A percentile compares a stretch with the other conserved stretches of the same genome.
Evolutionary conservation across 2,329 filamentous ascomycete genomes (phyloP).

Genomic region (Rhynchosporium agropyri): DNA sequence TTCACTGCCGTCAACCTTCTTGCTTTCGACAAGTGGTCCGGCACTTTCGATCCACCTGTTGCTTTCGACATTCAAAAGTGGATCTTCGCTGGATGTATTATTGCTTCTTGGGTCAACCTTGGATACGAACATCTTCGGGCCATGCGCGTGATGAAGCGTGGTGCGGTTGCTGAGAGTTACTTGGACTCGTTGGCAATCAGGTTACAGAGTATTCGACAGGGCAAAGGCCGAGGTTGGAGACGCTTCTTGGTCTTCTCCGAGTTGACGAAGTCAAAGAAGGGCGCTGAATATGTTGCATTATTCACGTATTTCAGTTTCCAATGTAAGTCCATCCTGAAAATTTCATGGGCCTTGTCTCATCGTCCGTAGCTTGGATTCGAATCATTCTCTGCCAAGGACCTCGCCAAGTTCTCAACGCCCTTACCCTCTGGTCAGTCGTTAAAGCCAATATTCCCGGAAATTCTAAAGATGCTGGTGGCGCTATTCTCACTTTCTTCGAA

Average conservation of each 20-base stretch:
- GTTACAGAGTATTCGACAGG: constrained; percentile 79
- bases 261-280: constrained; percentile 71
- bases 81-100: constrained; percentile 93
- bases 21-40: constrained; percentile 86
- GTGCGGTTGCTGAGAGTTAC: constrained; percentile 88
- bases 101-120: constrained; percentile 84
- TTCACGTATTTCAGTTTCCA: constrained; percentile 72
- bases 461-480: constrained; percentile 59
- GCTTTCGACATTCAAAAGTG: constrained; percentile 81
- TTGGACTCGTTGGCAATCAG: constrained; percentile 85
- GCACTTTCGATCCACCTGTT: constrained; percentile 77
- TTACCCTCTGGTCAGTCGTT: constrained; percentile 87
- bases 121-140: constrained; percentile 80
- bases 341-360: constrained; percentile 17
- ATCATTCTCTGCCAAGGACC: constrained; percentile 90
- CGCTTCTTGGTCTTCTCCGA: constrained; percentile 76
- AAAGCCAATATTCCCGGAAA: constrained; percentile 70
- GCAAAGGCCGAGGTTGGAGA: constrained; percentile 76
- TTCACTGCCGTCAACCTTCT: constrained; percentile 93
- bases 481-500: constrained; percentile 75
- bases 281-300: constrained; percentile 71
- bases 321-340: constrained; percentile 48
- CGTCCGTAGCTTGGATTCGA: constrained; percentile 73
- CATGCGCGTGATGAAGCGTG: constrained; percentile 76
- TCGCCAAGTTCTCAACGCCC: constrained; percentile 84